A percentile compares a stretch with the other conserved stretches of the same genome.
These are phyloP conservation scores for Candida frijolesensis DNA, from an alignment of 1,139 yeast genomes.

Conservation along the genomic window DNA sequence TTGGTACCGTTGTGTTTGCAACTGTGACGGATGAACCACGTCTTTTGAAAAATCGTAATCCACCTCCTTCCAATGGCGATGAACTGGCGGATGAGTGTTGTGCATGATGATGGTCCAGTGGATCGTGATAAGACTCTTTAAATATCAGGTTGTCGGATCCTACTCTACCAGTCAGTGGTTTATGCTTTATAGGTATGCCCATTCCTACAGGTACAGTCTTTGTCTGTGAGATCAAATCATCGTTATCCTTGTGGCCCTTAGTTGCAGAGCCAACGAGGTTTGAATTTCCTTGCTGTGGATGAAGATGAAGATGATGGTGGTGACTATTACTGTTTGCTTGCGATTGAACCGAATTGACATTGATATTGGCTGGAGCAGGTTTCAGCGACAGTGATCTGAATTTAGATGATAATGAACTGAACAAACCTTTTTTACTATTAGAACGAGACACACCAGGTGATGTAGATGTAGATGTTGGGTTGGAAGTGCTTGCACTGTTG, in stretches of 20 bases:
- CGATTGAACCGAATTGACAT: conserved; percentile 9
- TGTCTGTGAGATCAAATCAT: conserved; percentile 25
- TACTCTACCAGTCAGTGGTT: conserved; percentile 13
- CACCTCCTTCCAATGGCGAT: conserved; percentile 7
- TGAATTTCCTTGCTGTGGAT: conserved; percentile 18
- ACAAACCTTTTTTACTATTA: conserved; percentile 38
- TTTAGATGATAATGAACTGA: conserved; percentile 58
- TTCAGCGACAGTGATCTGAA: conserved; percentile 33
- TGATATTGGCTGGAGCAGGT: conserved; percentile 10
- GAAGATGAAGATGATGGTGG: conserved; percentile 4
- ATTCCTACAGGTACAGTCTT: conserved; percentile 25
- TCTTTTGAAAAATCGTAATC: conserved; percentile 16
- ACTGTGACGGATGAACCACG: conserved; percentile 14
- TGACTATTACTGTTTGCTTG: not conserved
- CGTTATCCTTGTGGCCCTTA: conserved; percentile 15
- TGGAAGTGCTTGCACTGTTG: conserved; percentile 13
- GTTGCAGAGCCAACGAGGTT: conserved; percentile 21
- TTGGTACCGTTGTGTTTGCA: conserved; percentile 11
- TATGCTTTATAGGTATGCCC: conserved; percentile 19
- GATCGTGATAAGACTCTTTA: conserved; percentile 16
- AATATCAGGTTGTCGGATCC: conserved; percentile 11
- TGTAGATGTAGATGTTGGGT: conserved; percentile 10
- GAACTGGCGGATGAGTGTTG: conserved; percentile 6
- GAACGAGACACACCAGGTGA: conserved; percentile 25
- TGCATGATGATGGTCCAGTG: not conserved